Percentiles rank a stretch among this genome's conserved stretches.
These are phyloP conservation scores for Auricularia sp. DNA, from an alignment of 768 basidiomycete species.

Conservation along the genomic window DNA sequence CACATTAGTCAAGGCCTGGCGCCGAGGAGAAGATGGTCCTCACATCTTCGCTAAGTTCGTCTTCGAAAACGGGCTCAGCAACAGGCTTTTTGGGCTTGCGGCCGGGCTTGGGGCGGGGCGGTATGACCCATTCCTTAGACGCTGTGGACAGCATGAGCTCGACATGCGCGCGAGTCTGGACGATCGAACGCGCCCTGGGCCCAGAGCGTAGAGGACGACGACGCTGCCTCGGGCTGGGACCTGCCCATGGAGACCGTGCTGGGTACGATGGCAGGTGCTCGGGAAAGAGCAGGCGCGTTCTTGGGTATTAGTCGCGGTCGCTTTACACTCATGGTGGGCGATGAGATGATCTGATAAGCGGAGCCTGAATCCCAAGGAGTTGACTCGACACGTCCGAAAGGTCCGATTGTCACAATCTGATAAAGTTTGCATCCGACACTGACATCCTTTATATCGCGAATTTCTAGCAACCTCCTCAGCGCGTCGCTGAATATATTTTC, in stretches of 20 bases:
- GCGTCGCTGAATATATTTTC: too few species aligned
- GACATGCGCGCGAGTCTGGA: conserved; percentile 7
- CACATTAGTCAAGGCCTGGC: not conserved
- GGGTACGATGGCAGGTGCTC: not conserved
- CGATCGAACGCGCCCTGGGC: conserved; percentile 47
- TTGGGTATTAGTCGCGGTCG: not conserved
- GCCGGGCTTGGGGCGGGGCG: conserved; percentile 78
- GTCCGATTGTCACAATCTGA: not conserved
- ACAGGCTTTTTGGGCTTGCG: conserved; percentile 76
- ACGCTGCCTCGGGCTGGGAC: conserved; percentile 14
- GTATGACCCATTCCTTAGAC: conserved; percentile 85
- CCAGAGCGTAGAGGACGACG: conserved; percentile 56
- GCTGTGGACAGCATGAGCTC: conserved; percentile 32
- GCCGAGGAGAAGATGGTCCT: not conserved
- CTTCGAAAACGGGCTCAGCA: conserved; percentile 17
- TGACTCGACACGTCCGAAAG: not conserved
- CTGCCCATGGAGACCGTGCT: conserved; percentile 7
- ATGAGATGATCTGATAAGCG: conserved; percentile 6
- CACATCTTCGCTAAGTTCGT: conserved; percentile 40
- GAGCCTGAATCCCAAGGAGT: not conserved
- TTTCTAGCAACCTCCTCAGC: too few species aligned
- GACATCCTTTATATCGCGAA: too few species aligned
- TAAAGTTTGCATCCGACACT: not conserved
- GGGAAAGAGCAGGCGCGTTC: not conserved
- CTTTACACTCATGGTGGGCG: conserved; percentile 1